A percentile compares a stretch with the other conserved stretches of the same genome.
phyloP scores from a whole-genome alignment of 2,329 filamentous ascomycete species.

The Onygenales sp. region DNA sequence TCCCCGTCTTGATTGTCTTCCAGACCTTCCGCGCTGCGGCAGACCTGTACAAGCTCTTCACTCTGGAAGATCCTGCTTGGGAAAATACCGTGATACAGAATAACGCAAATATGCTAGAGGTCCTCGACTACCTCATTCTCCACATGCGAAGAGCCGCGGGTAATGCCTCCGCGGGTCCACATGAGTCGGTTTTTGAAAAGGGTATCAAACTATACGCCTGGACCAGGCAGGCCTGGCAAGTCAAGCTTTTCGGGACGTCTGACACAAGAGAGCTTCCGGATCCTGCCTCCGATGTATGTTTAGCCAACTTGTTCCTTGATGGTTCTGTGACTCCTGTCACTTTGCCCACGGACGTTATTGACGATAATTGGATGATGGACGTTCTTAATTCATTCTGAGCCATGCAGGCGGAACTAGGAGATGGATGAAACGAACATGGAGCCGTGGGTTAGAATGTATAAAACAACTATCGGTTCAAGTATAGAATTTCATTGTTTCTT shows the following conservation, averaged over 20 bases:
- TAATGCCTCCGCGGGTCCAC: background rate
- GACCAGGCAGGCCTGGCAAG: background rate
- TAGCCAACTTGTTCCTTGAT: background rate
- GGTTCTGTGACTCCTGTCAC: background rate
- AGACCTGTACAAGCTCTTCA: constrained; percentile 15
- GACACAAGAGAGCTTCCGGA: background rate
- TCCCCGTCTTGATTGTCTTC: constrained; percentile 16
- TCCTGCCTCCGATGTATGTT: background rate
- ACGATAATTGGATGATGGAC: background rate
- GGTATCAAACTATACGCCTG: background rate
- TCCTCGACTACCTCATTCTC: constrained; percentile 12
- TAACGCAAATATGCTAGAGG: constrained; percentile 16
- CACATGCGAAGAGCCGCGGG: background rate
- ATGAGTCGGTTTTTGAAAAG: background rate
- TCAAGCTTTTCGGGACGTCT: background rate
- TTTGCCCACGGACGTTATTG: background rate
- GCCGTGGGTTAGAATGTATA: too few relatives aligned
- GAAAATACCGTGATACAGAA: constrained; percentile 17
- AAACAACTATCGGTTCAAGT: too few relatives aligned
- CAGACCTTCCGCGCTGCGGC: constrained; percentile 16
- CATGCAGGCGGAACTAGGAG: too few relatives aligned
- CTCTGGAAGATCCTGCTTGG: constrained; percentile 19
- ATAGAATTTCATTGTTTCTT: too few relatives aligned
- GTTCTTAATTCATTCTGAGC: background rate
- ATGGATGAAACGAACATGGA: too few relatives aligned